These are phyloP conservation scores for Pseudogymnoascus sp. DNA, from an alignment of 2,329 filamentous ascomycete genomes.

Conservation along the genomic window DNA sequence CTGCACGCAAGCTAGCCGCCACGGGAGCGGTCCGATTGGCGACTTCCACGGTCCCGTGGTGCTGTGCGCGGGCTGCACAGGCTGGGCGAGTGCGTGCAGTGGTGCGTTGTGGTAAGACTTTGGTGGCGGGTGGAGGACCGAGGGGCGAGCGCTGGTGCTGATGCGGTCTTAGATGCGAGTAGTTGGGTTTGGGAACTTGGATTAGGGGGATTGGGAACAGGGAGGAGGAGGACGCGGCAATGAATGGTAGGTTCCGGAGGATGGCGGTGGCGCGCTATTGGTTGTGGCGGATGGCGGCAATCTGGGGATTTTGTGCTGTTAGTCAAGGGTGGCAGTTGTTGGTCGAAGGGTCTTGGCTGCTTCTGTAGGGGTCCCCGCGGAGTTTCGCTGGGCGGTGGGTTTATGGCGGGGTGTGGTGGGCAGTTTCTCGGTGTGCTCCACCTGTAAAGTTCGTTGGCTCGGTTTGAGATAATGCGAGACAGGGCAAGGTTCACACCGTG, in stretches of 20 bases:
- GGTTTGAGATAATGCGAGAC: slow-evolving; percentile 4
- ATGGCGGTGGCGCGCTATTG: not conserved
- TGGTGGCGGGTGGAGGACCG: not conserved
- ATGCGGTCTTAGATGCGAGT: too few species aligned
- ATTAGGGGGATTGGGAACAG: not conserved
- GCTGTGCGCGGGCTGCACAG: not conserved
- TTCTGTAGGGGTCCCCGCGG: not conserved
- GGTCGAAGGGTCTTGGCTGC: not conserved
- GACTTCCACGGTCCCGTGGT: not conserved
- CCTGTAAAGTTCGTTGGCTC: not conserved
- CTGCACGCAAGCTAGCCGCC: not conserved
- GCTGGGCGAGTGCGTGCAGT: not conserved
- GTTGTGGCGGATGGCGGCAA: not conserved
- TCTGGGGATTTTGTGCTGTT: not conserved
- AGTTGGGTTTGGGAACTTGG: not conserved
- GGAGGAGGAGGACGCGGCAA: not conserved
- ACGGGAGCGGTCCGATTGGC: not conserved
- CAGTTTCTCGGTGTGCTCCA: not conserved
- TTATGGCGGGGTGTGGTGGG: not conserved
- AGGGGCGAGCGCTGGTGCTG: not conserved
- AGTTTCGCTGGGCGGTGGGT: not conserved
- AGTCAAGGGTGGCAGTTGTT: not conserved
- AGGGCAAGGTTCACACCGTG: not conserved
- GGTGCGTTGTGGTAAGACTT: not conserved
- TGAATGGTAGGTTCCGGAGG: not conserved